Evolutionary conservation across 257 asterid genomes (phyloP).

Genomic region (Gentiana macrophylla): DNA sequence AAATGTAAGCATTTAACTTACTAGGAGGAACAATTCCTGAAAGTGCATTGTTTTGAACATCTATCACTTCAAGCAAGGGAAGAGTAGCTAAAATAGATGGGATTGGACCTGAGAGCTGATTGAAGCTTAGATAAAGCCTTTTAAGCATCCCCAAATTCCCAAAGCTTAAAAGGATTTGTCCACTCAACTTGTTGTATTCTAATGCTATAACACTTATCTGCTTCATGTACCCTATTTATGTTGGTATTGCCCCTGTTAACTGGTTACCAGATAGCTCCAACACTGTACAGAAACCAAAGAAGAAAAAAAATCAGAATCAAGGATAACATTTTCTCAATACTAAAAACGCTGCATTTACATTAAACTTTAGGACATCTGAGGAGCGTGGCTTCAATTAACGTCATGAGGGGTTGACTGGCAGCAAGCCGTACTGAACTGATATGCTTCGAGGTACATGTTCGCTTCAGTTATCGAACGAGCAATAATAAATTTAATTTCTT

Average conservation of each 20-base stretch:
- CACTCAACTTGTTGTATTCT: constrained; percentile 40
- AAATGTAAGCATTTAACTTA: constrained; percentile 17
- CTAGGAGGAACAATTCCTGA: constrained; percentile 67
- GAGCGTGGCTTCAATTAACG: too few relatives aligned
- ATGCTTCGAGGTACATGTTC: too few relatives aligned
- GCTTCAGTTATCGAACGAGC: too few relatives aligned
- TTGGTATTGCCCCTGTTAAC: constrained; percentile 64
- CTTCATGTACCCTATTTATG: constrained; percentile 39
- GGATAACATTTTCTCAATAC: too few relatives aligned
- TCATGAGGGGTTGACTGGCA: too few relatives aligned
- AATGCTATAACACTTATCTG: constrained; percentile 43
- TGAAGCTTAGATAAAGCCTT: constrained; percentile 47
- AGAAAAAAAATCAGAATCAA: too few relatives aligned
- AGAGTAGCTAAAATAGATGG: constrained; percentile 35
- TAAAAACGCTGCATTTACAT: too few relatives aligned
- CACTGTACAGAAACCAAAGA: constrained; percentile 40
- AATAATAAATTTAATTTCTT: too few relatives aligned
- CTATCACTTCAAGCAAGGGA: constrained; percentile 46
- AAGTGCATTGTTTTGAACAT: constrained; percentile 57
- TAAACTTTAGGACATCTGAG: too few relatives aligned
- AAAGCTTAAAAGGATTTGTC: constrained; percentile 45
- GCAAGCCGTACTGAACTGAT: too few relatives aligned
- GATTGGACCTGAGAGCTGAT: constrained; percentile 65
- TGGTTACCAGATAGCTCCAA: constrained; percentile 61
- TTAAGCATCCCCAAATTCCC: constrained; percentile 38